Conservation (phyloP, 805 yeast species). For the Hyphopichia homilentoma region DNA sequence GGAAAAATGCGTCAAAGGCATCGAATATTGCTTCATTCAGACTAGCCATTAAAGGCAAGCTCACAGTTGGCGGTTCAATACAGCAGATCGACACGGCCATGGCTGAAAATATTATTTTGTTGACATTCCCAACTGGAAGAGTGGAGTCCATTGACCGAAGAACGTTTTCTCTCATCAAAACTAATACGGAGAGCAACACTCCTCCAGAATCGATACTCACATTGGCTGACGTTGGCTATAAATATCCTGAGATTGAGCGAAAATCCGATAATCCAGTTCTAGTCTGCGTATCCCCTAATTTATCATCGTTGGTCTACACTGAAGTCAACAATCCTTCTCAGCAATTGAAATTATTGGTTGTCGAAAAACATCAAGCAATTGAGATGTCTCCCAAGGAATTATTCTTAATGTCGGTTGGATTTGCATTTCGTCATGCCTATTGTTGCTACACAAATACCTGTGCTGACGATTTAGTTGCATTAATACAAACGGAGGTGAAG, state of each 20-base stretch:
- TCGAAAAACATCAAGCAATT: constrained; percentile 11
- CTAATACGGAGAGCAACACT: constrained; percentile 5
- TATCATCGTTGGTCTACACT: constrained; percentile 37
- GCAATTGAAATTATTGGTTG: constrained; percentile 16
- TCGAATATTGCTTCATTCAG: constrained; percentile 2
- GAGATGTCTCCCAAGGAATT: constrained; percentile 27
- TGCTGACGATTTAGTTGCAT: constrained; percentile 65
- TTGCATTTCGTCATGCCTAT: constrained; percentile 65
- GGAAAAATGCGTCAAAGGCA: constrained; percentile 12
- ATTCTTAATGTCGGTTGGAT: constrained; percentile 48
- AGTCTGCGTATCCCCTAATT: constrained; percentile 48
- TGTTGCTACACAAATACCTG: constrained; percentile 65
- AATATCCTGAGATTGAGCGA: constrained; percentile 33
- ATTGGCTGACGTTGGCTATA: constrained; percentile 53
- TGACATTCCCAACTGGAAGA: constrained; percentile 41
- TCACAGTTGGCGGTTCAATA: constrained; percentile 20
- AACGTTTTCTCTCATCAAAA: constrained; percentile 13
- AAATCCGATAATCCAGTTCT: constrained; percentile 21
- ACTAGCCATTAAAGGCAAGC: constrained; percentile 24
- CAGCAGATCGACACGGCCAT: constrained; percentile 30
- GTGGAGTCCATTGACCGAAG: constrained; percentile 44
- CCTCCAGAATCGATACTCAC: constrained; percentile 35
- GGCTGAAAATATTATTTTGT: constrained; percentile 37
- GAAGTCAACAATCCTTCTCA: constrained; percentile 9
- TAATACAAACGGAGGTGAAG: constrained; percentile 47